These are phyloP conservation scores for Coemansia sp. DNA, from an alignment of 192 early-diverging fungal species.

Conservation along the genomic window DNA sequence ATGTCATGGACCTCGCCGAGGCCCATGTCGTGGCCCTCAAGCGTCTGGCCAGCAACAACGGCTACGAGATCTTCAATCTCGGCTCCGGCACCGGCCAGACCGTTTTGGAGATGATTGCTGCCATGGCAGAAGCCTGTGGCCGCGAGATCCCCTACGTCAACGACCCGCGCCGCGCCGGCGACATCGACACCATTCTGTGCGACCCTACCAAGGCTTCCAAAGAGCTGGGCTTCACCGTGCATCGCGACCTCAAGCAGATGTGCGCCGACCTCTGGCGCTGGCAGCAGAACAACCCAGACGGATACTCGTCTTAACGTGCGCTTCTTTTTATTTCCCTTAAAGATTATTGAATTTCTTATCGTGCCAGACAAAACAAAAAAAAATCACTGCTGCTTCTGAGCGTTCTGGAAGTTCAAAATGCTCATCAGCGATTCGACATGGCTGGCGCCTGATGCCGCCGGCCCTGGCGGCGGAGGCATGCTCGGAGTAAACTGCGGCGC, in stretches of 20 bases:
- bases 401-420: constrained; percentile 21
- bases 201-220: constrained; percentile 63
- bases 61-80: constrained; percentile 78
- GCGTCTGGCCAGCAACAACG: constrained; percentile 60
- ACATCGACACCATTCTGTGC: constrained; percentile 83
- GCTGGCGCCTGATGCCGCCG: constrained; percentile 9
- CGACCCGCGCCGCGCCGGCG: constrained; percentile 70
- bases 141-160: constrained; percentile 72
- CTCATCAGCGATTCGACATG: constrained; percentile 36
- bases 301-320: constrained; percentile 30
- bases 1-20: constrained; percentile 88
- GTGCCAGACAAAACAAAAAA: not conserved
- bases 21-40: constrained; percentile 84
- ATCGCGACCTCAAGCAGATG: constrained; percentile 58
- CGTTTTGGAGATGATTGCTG: constrained; percentile 86
- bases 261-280: constrained; percentile 71
- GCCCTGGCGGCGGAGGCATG: constrained; percentile 12
- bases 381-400: constrained; percentile 5
- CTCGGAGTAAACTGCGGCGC: constrained; percentile 11
- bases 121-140: constrained; percentile 75
- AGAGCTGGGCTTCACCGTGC: constrained; percentile 67
- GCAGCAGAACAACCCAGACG: constrained; percentile 68
- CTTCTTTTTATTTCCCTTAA: constrained; percentile 3
- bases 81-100: constrained; percentile 91
- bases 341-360: not conserved